phyloP scores from a whole-genome alignment of 2,329 filamentous ascomycete species.

The Botrytis squamosa region DNA sequence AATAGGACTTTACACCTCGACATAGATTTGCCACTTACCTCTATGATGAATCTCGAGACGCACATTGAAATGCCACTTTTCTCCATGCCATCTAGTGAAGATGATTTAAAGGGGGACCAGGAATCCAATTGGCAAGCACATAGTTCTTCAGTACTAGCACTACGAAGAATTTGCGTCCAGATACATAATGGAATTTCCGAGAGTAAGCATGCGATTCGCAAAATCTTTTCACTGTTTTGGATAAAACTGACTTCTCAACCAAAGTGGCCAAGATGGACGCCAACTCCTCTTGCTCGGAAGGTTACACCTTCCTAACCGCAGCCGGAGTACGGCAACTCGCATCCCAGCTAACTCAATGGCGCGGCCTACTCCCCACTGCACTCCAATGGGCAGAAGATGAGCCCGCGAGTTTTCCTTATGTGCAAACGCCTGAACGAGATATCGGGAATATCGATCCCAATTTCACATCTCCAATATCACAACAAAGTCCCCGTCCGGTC shows the following conservation, averaged over 20 bases:
- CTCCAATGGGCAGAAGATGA: slow-evolving; percentile 59
- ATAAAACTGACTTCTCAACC: background rate
- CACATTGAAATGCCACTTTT: slow-evolving; percentile 56
- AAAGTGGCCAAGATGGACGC: slow-evolving; percentile 14
- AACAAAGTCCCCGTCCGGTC: slow-evolving; percentile 33
- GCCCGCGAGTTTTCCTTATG: slow-evolving; percentile 44
- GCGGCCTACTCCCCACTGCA: slow-evolving; percentile 52
- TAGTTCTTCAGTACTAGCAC: slow-evolving; percentile 59
- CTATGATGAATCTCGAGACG: slow-evolving; percentile 52
- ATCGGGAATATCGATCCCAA: slow-evolving; percentile 25
- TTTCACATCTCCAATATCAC: slow-evolving; percentile 28
- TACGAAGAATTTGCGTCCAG: slow-evolving; percentile 52
- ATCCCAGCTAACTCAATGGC: slow-evolving; percentile 57
- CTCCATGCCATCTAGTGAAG: slow-evolving; percentile 47
- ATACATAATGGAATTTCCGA: slow-evolving; percentile 53
- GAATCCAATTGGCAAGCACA: slow-evolving; percentile 56
- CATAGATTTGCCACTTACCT: slow-evolving; percentile 56
- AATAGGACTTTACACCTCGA: slow-evolving; percentile 50
- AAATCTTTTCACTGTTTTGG: background rate
- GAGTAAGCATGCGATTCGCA: slow-evolving; percentile 43
- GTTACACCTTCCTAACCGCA: slow-evolving; percentile 33
- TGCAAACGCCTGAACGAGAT: background rate
- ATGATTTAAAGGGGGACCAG: slow-evolving; percentile 50
- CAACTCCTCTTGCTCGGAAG: slow-evolving; percentile 25
- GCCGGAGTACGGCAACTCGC: slow-evolving; percentile 51